Evolutionary conservation across 257 asterid genomes (phyloP).

Genomic region (Solanum pennellii): DNA sequence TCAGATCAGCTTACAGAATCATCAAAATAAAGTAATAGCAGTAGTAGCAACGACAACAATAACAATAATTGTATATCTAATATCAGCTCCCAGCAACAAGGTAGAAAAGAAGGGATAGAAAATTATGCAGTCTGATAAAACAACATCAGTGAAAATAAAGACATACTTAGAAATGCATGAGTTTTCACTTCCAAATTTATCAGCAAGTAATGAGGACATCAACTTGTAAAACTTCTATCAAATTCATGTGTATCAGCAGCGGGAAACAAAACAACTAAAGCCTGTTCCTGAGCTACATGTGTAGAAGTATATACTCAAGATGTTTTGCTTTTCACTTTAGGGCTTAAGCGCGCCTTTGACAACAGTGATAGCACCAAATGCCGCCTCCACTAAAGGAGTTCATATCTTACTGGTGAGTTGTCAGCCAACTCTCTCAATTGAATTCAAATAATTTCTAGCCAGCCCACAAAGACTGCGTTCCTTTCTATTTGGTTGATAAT

Average conservation of each 20-base stretch:
- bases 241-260: neutral
- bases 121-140: neutral
- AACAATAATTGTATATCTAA: neutral
- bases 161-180: neutral
- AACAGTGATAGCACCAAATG: neutral
- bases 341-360: neutral
- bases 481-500: neutral
- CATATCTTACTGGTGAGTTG: neutral
- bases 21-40: neutral
- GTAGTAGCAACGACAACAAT: neutral
- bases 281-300: neutral
- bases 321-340: neutral
- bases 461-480: neutral
- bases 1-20: neutral
- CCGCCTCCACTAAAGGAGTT: neutral
- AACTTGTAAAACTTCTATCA: neutral
- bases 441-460: neutral
- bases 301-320: neutral
- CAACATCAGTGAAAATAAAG: neutral
- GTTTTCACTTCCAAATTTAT: neutral
- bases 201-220: neutral
- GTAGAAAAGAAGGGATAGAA: neutral
- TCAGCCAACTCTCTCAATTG: neutral
- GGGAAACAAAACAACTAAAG: neutral
- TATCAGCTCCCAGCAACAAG: neutral